These are phyloP conservation scores for Hyphodiscus sp. DNA, from an alignment of 2,329 filamentous ascomycete species.

Conservation along the genomic window DNA sequence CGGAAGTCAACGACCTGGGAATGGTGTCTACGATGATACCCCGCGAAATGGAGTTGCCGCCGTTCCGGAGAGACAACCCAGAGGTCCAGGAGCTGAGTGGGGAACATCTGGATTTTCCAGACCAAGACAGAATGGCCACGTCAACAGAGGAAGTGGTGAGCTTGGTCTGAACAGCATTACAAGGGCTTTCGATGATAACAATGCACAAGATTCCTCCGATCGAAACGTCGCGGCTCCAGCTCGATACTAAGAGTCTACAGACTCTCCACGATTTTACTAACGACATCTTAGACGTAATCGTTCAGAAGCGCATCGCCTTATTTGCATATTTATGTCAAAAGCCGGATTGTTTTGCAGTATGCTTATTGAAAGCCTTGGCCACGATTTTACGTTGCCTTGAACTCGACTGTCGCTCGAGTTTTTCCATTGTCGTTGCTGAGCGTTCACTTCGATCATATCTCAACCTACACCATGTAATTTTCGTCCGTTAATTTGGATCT, in stretches of 20 bases:
- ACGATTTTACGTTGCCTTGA: constrained; percentile 3
- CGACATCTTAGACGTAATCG: constrained; percentile 18
- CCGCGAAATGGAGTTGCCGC: constrained; percentile 23
- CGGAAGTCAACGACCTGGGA: constrained; percentile 55
- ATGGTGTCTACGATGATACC: constrained; percentile 26
- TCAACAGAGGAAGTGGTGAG: constrained; percentile 51
- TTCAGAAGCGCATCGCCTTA: constrained; percentile 8
- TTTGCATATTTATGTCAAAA: constrained; percentile 14
- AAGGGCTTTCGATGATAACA: constrained; percentile 26
- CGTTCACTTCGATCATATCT: neutral
- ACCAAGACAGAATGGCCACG: constrained; percentile 52
- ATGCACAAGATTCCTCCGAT: constrained; percentile 27
- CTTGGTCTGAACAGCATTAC: constrained; percentile 21
- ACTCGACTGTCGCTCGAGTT: neutral
- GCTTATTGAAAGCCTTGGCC: constrained; percentile 8
- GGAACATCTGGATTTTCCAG: constrained; percentile 49
- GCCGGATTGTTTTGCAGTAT: constrained; percentile 11
- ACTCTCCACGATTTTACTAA: constrained; percentile 26
- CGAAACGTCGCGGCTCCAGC: constrained; percentile 20
- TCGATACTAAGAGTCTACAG: constrained; percentile 8
- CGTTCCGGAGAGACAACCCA: constrained; percentile 56
- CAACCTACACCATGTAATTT: neutral
- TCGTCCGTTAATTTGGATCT: neutral
- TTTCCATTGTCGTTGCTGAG: neutral
- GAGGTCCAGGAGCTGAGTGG: constrained; percentile 51